Evolutionary conservation across 495 filamentous ascomycete species (phyloP), one percentile per base, ranked within the genome.

Genomic region (Tuber microsphaerosporum): DNA sequence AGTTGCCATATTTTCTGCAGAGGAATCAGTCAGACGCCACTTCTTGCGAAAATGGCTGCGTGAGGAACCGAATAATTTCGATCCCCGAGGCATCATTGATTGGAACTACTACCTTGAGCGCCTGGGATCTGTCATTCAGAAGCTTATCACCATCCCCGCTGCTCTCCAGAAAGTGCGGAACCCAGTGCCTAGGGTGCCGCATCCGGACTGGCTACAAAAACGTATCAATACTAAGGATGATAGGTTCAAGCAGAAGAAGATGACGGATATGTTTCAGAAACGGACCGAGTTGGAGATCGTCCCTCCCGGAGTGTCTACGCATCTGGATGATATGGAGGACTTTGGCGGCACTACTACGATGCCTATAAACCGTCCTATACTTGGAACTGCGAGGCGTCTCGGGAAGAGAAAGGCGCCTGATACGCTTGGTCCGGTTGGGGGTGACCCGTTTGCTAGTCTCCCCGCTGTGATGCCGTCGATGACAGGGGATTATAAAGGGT

Each of bases 21-120:
- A 97, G 72, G 89, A 91, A 71, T 89, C 89, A 43, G 90, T 94
- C 74, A 98, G 97, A 83, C 89, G 93, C 39, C 90, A 88, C 84
- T 99, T 97, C 85, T 85, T 99, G 74, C 89, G 93, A 71, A 97
- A 97, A 83, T 99, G 95, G 95, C 84, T 98, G 69, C 92, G 91
- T 81, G 95, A 97, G 80, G 96, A 99, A 74, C 95, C 95, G 4
- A 89, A 88, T 16, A 92, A 97, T 79, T 97, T 96, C 86, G 96
- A 98, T 81, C 94, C 94, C 16, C 87, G 95, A 78, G 89, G 86
- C 16, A 85, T 98, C 44, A 91, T 99, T 69, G 95, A 97, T 83
- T 99, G 95, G 95, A 88, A 92, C 75, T 99, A 99, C 82, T 99
- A 99, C 81, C 87, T 92, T 43, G 95, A 99, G 79, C 93, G 95